A percentile compares a stretch with the other conserved stretches of the same genome.
Evolutionary conservation across 2,329 filamentous ascomycete genomes (phyloP).

Genomic region (Beauveria scarabaeidicola): DNA sequence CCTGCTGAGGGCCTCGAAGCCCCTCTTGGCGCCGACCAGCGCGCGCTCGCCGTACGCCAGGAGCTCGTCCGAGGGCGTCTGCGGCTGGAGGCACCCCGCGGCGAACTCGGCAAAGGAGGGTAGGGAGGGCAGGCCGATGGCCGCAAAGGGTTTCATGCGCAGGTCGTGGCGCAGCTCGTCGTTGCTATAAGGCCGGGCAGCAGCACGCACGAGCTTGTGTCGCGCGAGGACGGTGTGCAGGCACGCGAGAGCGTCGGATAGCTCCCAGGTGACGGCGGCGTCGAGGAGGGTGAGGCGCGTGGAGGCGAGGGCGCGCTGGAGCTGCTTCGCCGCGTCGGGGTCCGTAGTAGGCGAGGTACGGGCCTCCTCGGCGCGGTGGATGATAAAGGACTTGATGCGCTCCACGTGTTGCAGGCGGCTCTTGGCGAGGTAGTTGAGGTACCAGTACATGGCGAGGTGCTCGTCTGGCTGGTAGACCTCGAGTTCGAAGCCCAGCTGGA

Average conservation of each 20-base stretch:
- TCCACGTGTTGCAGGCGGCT: constrained; percentile 62
- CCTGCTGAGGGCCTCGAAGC: constrained; percentile 48
- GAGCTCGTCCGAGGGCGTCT: constrained; percentile 30
- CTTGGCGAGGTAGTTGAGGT: constrained; percentile 65
- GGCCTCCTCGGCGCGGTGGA: constrained; percentile 28
- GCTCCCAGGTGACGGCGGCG: constrained; percentile 51
- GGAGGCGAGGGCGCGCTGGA: constrained; percentile 42
- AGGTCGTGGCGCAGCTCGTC: constrained; percentile 67
- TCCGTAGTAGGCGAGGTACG: constrained; percentile 13
- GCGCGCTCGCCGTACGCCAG: constrained; percentile 38
- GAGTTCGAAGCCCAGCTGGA: constrained; percentile 91
- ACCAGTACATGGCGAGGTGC: constrained; percentile 83
- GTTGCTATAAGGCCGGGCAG: constrained; percentile 55
- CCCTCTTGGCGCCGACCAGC: constrained; percentile 41
- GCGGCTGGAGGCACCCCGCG: constrained; percentile 31
- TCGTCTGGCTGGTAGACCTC: constrained; percentile 84
- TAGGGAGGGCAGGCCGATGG: constrained; percentile 58
- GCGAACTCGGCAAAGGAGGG: constrained; percentile 56
- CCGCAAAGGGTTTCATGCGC: constrained; percentile 76
- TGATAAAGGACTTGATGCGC: constrained; percentile 60
- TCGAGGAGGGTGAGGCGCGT: constrained; percentile 56
- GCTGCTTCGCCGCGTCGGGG: constrained; percentile 32
- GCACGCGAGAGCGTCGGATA: constrained; percentile 45
- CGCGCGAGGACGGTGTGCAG: constrained; percentile 61
- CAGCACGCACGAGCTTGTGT: constrained; percentile 42